These are phyloP conservation scores for Umbelopsis ramanniana DNA, from an alignment of 192 early-diverging fungal genomes.

Conservation along the genomic window DNA sequence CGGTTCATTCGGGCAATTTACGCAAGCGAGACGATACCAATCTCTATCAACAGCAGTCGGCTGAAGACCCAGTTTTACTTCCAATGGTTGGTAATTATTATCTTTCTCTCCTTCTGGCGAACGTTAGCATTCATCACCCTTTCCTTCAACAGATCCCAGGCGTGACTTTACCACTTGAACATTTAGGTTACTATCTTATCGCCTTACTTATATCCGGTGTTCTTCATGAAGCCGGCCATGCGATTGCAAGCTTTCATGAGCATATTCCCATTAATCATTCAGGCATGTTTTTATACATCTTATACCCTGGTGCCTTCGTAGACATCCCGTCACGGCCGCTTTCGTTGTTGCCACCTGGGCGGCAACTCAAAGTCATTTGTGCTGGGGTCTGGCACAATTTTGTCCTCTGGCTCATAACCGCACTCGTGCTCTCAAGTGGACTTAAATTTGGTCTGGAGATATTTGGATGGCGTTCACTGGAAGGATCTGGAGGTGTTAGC, in stretches of 20 bases:
- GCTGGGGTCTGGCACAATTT: constrained; percentile 81
- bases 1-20: constrained; percentile 25
- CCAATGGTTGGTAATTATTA: constrained; percentile 57
- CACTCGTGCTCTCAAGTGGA: constrained; percentile 47
- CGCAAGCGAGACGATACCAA: not conserved
- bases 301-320: constrained; percentile 84
- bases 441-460: constrained; percentile 42
- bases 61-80: constrained; percentile 54
- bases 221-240: constrained; percentile 77
- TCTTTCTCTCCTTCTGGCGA: too few relatives aligned
- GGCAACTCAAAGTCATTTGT: constrained; percentile 66
- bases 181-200: constrained; percentile 67
- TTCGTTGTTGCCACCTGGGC: constrained; percentile 42
- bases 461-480: constrained; percentile 57
- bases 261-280: constrained; percentile 59
- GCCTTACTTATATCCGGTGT: constrained; percentile 66
- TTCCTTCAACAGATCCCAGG: constrained; percentile 66
- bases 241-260: constrained; percentile 69
- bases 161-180: constrained; percentile 70
- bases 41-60: not conserved
- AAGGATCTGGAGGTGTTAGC: constrained; percentile 57
- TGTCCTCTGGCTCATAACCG: constrained; percentile 50
- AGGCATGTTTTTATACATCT: constrained; percentile 68
- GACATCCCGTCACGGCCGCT: constrained; percentile 55
- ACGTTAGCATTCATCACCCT: not conserved